Percentiles rank a stretch among this genome's conserved stretches.
These are phyloP conservation scores for Coemansia sp. DNA, from an alignment of 192 early-diverging fungal genomes.

Conservation along the genomic window DNA sequence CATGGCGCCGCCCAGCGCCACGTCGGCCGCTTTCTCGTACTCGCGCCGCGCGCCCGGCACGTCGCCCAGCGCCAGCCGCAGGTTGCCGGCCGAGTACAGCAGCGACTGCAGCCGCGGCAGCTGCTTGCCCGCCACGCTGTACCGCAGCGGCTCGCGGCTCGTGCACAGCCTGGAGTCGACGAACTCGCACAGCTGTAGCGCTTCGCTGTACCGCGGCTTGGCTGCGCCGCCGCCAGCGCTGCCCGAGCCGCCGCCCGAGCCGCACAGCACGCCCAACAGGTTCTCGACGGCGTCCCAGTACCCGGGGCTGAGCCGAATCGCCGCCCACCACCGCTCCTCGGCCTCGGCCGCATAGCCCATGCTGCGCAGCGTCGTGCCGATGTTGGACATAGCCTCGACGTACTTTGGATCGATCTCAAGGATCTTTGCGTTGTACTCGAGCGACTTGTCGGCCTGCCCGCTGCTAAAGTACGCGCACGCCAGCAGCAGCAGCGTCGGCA, in stretches of 20 bases:
- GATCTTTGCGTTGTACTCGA: conserved; percentile 80
- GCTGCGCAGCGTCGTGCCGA: conserved; percentile 83
- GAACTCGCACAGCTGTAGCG: conserved; percentile 76
- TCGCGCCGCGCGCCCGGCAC: conserved; percentile 67
- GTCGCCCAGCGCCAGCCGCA: conserved; percentile 75
- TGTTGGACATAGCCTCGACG: conserved; percentile 89
- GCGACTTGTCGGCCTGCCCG: conserved; percentile 65
- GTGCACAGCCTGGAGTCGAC: conserved; percentile 63
- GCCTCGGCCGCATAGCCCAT: conserved; percentile 71
- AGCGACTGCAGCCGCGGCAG: conserved; percentile 74
- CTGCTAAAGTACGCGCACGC: conserved; percentile 86
- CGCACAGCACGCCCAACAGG: conserved; percentile 76
- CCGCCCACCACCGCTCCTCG: conserved; percentile 81
- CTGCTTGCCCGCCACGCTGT: conserved; percentile 61
- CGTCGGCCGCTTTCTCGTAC: conserved; percentile 79
- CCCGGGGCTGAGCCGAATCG: conserved; percentile 77
- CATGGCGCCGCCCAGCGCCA: conserved; percentile 59
- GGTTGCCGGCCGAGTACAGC: conserved; percentile 84
- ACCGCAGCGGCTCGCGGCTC: conserved; percentile 16
- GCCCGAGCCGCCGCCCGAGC: conserved; percentile 1
- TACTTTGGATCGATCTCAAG: conserved; percentile 78
- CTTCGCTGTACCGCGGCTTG: conserved; percentile 68
- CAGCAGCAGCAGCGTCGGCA: conserved; percentile 81
- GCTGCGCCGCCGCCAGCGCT: conserved; percentile 5
- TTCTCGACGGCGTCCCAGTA: conserved; percentile 94